Percentiles rank a stretch among this genome's conserved stretches.
These are phyloP conservation scores for Aureobasidium zeae DNA, from an alignment of 2,329 filamentous ascomycete species.

Conservation along the genomic window DNA sequence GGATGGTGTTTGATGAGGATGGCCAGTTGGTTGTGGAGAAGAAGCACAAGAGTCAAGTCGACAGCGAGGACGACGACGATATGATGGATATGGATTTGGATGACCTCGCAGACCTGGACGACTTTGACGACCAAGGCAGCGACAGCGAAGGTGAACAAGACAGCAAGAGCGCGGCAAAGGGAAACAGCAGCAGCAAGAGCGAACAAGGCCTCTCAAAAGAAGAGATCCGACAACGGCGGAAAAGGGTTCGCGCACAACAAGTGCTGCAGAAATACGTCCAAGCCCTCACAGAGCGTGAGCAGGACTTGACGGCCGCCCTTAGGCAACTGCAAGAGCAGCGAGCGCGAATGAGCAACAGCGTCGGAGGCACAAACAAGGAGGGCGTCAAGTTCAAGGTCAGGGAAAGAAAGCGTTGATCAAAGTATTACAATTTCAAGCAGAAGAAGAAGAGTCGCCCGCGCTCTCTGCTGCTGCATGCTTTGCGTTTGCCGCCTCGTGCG, in stretches of 20 bases:
- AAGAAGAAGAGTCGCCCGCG: constrained; percentile 17
- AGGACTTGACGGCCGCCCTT: constrained; percentile 47
- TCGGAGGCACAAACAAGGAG: constrained; percentile 54
- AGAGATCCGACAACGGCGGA: constrained; percentile 39
- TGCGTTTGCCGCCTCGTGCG: constrained; percentile 21
- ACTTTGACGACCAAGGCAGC: neutral
- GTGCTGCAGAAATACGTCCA: constrained; percentile 42
- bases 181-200: no score
- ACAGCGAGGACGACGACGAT: constrained; percentile 18
- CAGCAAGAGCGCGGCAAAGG: no score
- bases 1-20: constrained; percentile 33
- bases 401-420: constrained; percentile 47
- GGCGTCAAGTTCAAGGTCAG: constrained; percentile 56
- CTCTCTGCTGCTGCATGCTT: constrained; percentile 28
- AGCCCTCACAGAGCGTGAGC: constrained; percentile 45
- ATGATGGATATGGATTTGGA: constrained; percentile 23
- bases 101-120: constrained; percentile 14
- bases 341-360: constrained; percentile 51
- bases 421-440: neutral
- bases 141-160: constrained; percentile 12
- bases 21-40: constrained; percentile 19
- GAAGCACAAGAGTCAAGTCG: constrained; percentile 1
- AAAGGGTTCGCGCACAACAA: constrained; percentile 43
- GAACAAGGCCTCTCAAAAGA: constrained; percentile 25
- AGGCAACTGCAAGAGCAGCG: constrained; percentile 50